Evolutionary conservation across 805 yeast genomes (phyloP), one percentile per base, ranked within the genome.

Genomic region (Debaryomyces hansenii): DNA sequence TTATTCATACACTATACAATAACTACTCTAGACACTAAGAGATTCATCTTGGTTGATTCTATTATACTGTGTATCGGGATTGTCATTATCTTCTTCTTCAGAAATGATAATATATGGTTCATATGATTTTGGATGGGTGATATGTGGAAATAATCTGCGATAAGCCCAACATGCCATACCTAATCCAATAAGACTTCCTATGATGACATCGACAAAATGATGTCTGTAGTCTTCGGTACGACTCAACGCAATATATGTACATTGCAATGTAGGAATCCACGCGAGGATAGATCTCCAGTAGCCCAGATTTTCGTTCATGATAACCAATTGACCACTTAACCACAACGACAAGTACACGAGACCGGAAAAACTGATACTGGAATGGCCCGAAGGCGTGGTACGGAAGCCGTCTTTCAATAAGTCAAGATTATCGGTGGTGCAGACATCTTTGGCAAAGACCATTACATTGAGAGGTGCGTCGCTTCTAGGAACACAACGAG

Each of bases 171-270:
- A 69, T 0, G 91, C 92, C 29, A 85, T 66, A 2, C 70, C 48
- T 4, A 68, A 51, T 1, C 99, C 99, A 2, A 92, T 59, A 1
- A 72, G 14, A 24, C 86, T 72, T 3, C 99, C 99, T 12, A 85
- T 58, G 1, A 86, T 55, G 1, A 94, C 85, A 64, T 92, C 99
- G 14, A 87, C 72, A 60, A 88, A 90, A 66, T 92, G 98, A 60
- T 92, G 99, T 62, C 97, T 78, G 67, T 91, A 91, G 66, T 92
- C 99, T 57, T 87, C 85, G 0, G 96, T 88, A 57, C 99, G 78
- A 34, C 94, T 82, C 38, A 88, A 65, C 0, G 97, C 98, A 54
- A 92, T 83, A 52, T 84, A 74, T 0, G 78, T 59, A 0, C 98
- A 97, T 5, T 86, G 76, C 4, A 89, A 55, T 0, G 78, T 59